Evolutionary conservation across 2,329 filamentous ascomycete species (phyloP).

Genomic region (Rhexocercosporidium sp.): DNA sequence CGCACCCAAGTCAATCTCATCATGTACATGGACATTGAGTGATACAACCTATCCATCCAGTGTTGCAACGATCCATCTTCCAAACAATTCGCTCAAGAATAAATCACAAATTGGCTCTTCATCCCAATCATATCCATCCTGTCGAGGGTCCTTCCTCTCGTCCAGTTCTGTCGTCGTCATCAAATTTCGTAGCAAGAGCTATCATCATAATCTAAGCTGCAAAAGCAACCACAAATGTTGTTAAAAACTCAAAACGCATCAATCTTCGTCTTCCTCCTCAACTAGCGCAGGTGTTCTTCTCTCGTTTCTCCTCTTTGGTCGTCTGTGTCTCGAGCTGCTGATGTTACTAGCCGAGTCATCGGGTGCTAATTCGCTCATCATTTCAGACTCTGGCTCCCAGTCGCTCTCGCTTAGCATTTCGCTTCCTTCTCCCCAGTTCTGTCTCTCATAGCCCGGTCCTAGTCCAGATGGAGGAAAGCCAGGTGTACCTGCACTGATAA

Average conservation of each 20-base stretch:
- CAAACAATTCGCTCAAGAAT: not conserved
- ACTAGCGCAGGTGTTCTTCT: slow-evolving; percentile 75
- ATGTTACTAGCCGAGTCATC: slow-evolving; percentile 86
- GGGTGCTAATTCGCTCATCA: slow-evolving; percentile 67
- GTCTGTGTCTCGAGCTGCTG: slow-evolving; percentile 69
- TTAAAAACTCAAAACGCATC: slow-evolving; percentile 12
- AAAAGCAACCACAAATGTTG: not conserved
- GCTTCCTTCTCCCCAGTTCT: slow-evolving; percentile 37
- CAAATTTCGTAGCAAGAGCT: not conserved
- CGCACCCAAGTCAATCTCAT: not conserved
- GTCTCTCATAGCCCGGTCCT: slow-evolving; percentile 42
- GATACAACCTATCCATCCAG: not conserved
- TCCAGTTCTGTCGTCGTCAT: slow-evolving; percentile 14
- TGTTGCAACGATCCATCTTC: not conserved
- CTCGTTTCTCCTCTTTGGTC: slow-evolving; percentile 71
- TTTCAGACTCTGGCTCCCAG: slow-evolving; percentile 51
- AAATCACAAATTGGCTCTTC: not conserved
- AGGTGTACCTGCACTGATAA: slow-evolving; percentile 50
- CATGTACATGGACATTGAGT: not conserved
- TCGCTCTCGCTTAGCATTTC: slow-evolving; percentile 55
- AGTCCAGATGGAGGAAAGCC: slow-evolving; percentile 42
- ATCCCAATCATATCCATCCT: slow-evolving; percentile 4
- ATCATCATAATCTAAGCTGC: not conserved
- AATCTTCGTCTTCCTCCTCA: slow-evolving; percentile 64
- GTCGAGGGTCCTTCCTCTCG: slow-evolving; percentile 5